Conservation (phyloP, 345 rosid genomes). For the Boechera divaricarpa region DNA sequence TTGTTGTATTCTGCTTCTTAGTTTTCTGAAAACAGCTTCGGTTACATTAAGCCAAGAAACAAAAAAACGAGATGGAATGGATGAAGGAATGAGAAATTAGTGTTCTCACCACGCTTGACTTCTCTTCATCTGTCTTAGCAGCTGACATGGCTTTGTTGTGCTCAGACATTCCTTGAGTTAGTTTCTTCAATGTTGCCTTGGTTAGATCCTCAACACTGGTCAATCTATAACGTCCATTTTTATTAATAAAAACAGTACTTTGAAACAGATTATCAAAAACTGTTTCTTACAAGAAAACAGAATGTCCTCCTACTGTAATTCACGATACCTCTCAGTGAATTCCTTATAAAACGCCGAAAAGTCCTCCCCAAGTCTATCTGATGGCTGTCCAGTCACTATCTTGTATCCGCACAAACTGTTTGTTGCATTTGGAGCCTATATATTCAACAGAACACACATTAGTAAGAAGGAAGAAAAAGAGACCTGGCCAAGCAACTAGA, state of each 20-base stretch:
- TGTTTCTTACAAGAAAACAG: constrained; percentile 1
- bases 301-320: constrained; percentile 3
- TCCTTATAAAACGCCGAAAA: constrained; percentile 81
- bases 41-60: neutral
- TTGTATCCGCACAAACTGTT: constrained; percentile 92
- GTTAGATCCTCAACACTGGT: constrained; percentile 83
- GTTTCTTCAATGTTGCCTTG: constrained; percentile 83
- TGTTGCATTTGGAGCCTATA: constrained; percentile 95
- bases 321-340: constrained; percentile 75
- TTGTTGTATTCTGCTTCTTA: constrained; percentile 73
- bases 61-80: neutral
- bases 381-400: constrained; percentile 97
- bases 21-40: constrained; percentile 64
- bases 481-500: neutral
- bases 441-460: constrained; percentile 38
- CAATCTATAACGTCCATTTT: constrained; percentile 56
- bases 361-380: constrained; percentile 96
- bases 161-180: constrained; percentile 88
- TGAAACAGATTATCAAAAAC: neutral
- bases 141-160: constrained; percentile 90
- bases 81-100: constrained; percentile 10
- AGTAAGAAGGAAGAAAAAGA: constrained; percentile 18
- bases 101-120: constrained; percentile 68
- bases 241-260: neutral
- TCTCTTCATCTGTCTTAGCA: constrained; percentile 87